phyloP scores from a whole-genome alignment of 495 filamentous ascomycete genomes.

The Bathelium albidoporum region DNA sequence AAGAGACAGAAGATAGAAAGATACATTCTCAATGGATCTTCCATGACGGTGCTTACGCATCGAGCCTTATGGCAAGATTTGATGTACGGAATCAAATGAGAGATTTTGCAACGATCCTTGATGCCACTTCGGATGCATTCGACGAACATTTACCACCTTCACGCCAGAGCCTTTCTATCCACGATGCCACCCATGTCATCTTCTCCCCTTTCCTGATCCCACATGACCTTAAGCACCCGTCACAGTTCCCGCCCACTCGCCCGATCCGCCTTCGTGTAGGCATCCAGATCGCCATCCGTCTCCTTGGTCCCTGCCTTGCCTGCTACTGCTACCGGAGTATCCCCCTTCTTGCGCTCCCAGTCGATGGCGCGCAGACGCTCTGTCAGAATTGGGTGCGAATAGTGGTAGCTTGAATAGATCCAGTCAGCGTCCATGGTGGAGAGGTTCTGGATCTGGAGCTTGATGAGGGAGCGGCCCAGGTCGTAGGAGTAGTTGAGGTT shows the following conservation, averaged over 20 bases:
- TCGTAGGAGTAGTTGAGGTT: conserved; percentile 76
- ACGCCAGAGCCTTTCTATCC: too few relatives aligned
- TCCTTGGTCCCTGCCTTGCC: conserved; percentile 25
- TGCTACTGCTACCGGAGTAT: too few relatives aligned
- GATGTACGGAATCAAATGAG: too few relatives aligned
- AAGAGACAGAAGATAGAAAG: too few relatives aligned
- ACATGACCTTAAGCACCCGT: background rate
- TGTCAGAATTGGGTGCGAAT: conserved; percentile 90
- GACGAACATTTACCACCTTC: too few relatives aligned
- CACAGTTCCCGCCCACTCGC: conserved; percentile 45
- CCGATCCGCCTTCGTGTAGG: conserved; percentile 20
- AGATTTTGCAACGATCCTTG: too few relatives aligned
- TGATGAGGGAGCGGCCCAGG: conserved; percentile 79
- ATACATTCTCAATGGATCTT: too few relatives aligned
- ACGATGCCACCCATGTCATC: background rate
- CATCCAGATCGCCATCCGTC: conserved; percentile 19
- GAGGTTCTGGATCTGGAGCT: conserved; percentile 95
- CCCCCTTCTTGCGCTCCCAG: conserved; percentile 55
- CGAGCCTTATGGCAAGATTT: too few relatives aligned
- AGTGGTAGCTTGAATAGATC: conserved; percentile 96
- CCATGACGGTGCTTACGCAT: too few relatives aligned
- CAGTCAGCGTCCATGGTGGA: conserved; percentile 98
- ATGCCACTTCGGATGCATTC: too few relatives aligned
- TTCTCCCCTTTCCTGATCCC: background rate
- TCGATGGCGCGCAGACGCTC: conserved; percentile 84